phyloP scores from a whole-genome alignment of 179 eudicot genomes.

The Silene vulgaris region DNA sequence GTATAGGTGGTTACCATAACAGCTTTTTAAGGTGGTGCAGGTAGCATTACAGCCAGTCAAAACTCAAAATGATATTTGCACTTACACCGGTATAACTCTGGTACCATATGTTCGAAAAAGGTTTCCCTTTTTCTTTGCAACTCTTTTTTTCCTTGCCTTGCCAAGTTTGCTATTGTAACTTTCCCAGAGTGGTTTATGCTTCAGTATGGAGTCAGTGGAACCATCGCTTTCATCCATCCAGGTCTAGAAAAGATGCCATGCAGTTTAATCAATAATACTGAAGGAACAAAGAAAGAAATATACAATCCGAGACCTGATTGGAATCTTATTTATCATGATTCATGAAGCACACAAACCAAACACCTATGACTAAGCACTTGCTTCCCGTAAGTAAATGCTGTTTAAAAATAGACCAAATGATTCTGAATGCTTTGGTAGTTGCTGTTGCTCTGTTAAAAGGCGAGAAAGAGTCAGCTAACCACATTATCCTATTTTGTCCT shows the following conservation, averaged over 20 bases:
- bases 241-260: constrained; percentile 37
- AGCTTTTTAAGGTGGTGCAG: neutral
- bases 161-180: constrained; percentile 40
- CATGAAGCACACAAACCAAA: neutral
- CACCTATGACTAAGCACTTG: constrained; percentile 3
- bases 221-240: constrained; percentile 71
- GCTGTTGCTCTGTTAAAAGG: neutral
- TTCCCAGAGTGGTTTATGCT: constrained; percentile 94
- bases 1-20: neutral
- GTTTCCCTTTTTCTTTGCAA: constrained; percentile 60
- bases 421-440: neutral
- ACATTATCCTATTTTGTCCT: constrained; percentile 9
- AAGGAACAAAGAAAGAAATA: constrained; percentile 6
- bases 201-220: constrained; percentile 72
- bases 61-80: neutral
- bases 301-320: neutral
- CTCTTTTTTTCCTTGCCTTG: constrained; percentile 52
- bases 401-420: neutral
- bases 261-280: constrained; percentile 16
- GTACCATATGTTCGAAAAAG: constrained; percentile 85
- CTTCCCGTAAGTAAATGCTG: neutral
- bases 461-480: neutral
- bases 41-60: neutral
- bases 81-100: constrained; percentile 96
- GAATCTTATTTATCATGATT: constrained; percentile 1